Base-by-base conservation (phyloP, 495 filamentous ascomycete species). In the Xylaria cubensis region DNA sequence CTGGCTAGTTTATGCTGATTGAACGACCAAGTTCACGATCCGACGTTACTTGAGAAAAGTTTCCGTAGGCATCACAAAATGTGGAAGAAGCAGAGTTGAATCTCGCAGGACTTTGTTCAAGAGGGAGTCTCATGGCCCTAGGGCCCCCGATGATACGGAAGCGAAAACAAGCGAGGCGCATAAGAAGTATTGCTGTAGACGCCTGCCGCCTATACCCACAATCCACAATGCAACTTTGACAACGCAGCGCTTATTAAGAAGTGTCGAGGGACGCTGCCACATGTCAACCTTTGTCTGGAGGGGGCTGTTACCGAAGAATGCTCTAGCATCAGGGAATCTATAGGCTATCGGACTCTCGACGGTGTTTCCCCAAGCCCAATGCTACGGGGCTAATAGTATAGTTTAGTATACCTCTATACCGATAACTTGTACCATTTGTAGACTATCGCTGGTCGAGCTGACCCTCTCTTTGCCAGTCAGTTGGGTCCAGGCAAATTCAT, bases 191-290 rank as follows among this genome's bases (percentile, higher is more conserved):
- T 44, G 59, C n/a, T 67, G 64, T 42, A 55, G 48, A 67, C 34
- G 65, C 65, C 65, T 50, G 65, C 21, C 48, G 21, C 32, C 65
- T n/a, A 55, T 42, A 21, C 36, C 65, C 12, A 42, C 36, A 42
- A 42, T 13, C 39, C 19, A 21, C 32, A 56, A 67, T 67, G 65
- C 48, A 67, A 67, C 65, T 67, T 55, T 67, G 65, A 67, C 65
- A 67, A 67, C 65, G 36, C 65, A 67, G 65, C 65, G 65, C 26
- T 67, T 53, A 53, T 51, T 66, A 44, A 67, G 32, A 67, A 55
- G 34, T 24, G 50, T 26, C 15, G 48, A 44, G 32, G 36, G 50
- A 24, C 32, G 29, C 32, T 48, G 64, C 65, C 65, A 67, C 65
- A 55, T 67, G 65, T 55, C 65, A 42, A 42, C 48, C 10, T 42